Evolutionary conservation across 257 asterid genomes (phyloP), one percentile per base, ranked within the genome.

Genomic region (Solanum virginianum): DNA sequence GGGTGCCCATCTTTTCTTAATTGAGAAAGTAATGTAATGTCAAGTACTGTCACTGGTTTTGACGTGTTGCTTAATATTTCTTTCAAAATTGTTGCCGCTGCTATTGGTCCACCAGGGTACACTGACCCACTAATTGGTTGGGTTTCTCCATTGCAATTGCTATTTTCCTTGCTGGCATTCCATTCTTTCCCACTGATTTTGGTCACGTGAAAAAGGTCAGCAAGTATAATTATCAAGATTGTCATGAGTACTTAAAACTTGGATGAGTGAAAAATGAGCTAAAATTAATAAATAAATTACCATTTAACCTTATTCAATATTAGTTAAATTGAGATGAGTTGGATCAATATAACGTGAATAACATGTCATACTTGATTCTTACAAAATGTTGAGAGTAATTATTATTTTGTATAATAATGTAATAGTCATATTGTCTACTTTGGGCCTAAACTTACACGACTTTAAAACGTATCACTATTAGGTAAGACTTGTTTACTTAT

Each of bases 1-100:
- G 98, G 97, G 71, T 95, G 99, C 7, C 95, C 94, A 56, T 94
- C 99, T 84, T 94, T 94, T 70, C 98, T 89, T n/a, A 92, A 81
- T 36, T 94, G 97, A 6, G 97, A 89, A 47, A 92, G 93, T 86
- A 85, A 56, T 41, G 91, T 87, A 80, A 93, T 87, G 80, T 95
- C 97, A 0, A 95, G 89, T 84, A 93, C 83, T 63, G 85, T 65
- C 10, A 90, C 97, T 4, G 94, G 90, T 2, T 71, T 92, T 32
- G 89, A 63, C 95, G 93, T 92, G 39, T 87, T 90, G 8, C 88
- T 71, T 15, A 95, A 6, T 4, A 91, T 93, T 26, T 84, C 51
- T 51, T 68, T 93, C 80, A 93, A 87, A 56, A 86, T 92, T 1
- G 62, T 88, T 13, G 88, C 86, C 0, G 93, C 92, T 0, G 68